Evolutionary conservation across 768 basidiomycete species (phyloP), one percentile per base, ranked within the genome.

Genomic region (Cyclocybe cylindracea): DNA sequence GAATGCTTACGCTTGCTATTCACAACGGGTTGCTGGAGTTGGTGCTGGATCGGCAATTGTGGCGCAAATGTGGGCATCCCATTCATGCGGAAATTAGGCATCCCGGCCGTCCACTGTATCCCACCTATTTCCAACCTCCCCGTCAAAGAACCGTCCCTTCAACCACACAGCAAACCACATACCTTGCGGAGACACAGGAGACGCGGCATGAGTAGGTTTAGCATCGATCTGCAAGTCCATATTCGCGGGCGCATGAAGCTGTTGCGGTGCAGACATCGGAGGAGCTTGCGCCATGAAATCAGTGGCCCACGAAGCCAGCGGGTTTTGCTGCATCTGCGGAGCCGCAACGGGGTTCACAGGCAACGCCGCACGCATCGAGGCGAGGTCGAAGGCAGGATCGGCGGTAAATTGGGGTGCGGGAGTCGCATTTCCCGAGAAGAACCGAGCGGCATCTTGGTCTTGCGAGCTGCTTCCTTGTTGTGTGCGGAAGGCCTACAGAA

Each of bases 381-480:
- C 75, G 4, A 91, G 61, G 58, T 91, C 85, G 61, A 86, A 90
- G 2, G 79, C 45, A 7, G 72, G 56, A 18, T 70, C 70, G 1
- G 68, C 51, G n/a, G 72, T 41, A 32, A 75, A 57, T 32, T 75
- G 74, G 5, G 73, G 61, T 16, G 66, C 58, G 40, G 66, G 50
- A 50, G 67, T 50, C 53, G 61, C 53, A 67, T 56, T 59, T 66
- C 50, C 33, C 49, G 77, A 72, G 65, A 91, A 90, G 74, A 93
- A 92, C 38, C 73, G 80, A 11, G 85, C 76, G 4, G 85, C 88
- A 61, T 91, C 89, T 65, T 85, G 79, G 53, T 80, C 79, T 46
- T 79, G 66, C 37, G 72, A 73, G 31, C 70, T 66, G 34, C 71
- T 55, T 36, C 70, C 67, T 24, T 73, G 70, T 44, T 81, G 80